Evolutionary conservation across 805 yeast species (phyloP).

Genomic region (Schwanniomyces polymorphus): DNA sequence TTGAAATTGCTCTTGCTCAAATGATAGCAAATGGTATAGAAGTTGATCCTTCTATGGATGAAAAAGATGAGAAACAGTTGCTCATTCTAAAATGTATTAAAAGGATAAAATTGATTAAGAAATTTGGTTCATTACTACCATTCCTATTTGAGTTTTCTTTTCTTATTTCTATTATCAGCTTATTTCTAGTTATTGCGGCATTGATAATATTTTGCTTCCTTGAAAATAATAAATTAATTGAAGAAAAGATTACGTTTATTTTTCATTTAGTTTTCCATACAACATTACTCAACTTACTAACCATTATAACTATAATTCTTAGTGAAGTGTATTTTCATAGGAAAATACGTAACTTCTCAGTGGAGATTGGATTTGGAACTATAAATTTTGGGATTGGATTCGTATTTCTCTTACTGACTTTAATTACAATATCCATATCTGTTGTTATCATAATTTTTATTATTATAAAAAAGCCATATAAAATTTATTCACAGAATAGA

Average conservation of each 20-base stretch:
- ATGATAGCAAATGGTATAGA: constrained; percentile 10
- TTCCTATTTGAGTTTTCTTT: not conserved
- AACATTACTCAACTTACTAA: not conserved
- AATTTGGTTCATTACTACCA: not conserved
- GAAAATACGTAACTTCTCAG: not conserved
- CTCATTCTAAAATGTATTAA: not conserved
- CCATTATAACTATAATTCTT: not conserved
- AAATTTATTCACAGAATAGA: not conserved
- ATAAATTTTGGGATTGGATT: constrained; percentile 10
- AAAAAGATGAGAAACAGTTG: not conserved
- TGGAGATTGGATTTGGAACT: not conserved
- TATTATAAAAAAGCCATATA: constrained; percentile 1
- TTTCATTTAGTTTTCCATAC: not conserved
- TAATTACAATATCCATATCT: not conserved
- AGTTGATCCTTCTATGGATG: not conserved
- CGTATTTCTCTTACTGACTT: not conserved
- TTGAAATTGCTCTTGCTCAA: constrained; percentile 39
- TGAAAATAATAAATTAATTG: not conserved
- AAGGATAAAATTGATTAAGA: not conserved
- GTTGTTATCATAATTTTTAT: not conserved
- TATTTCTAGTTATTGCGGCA: not conserved
- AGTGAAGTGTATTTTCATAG: not conserved
- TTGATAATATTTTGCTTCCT: not conserved
- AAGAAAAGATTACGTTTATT: not conserved
- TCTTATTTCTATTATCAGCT: not conserved